Evolutionary conservation across 1,284 basidiomycete genomes (phyloP).

Genomic region (Abortiporus biennis): DNA sequence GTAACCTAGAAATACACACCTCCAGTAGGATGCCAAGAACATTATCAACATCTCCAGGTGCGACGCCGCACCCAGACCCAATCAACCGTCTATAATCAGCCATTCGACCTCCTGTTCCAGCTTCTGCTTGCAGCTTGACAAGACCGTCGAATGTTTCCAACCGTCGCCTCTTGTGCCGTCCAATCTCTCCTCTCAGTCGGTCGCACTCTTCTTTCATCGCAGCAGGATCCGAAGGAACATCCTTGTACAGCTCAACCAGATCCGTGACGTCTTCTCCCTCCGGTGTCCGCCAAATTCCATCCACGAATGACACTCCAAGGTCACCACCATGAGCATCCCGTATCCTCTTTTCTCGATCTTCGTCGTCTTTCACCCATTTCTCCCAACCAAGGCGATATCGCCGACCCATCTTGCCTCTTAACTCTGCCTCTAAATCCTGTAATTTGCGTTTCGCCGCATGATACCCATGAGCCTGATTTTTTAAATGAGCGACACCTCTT

Average conservation of each 20-base stretch:
- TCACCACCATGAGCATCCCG: constrained; percentile 54
- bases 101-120: constrained; percentile 85
- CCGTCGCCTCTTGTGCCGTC: constrained; percentile 59
- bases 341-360: constrained; percentile 62
- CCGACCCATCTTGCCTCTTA: constrained; percentile 73
- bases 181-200: constrained; percentile 57
- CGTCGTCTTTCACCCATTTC: constrained; percentile 86
- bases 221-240: constrained; percentile 53
- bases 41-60: constrained; percentile 77
- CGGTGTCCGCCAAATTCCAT: constrained; percentile 23
- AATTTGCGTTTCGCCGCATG: constrained; percentile 58
- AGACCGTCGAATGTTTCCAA: constrained; percentile 68
- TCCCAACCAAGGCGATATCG: constrained; percentile 86
- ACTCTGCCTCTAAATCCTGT: constrained; percentile 57
- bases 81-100: constrained; percentile 83
- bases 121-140: constrained; percentile 79
- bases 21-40: constrained; percentile 80
- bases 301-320: constrained; percentile 12
- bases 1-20: constrained; percentile 37
- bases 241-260: constrained; percentile 47
- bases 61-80: constrained; percentile 84
- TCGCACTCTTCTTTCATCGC: constrained; percentile 57
- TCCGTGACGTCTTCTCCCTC: constrained; percentile 62
- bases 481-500: constrained; percentile 67
- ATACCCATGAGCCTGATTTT: constrained; percentile 63